Conservation (phyloP, 768 basidiomycete genomes). For the Lactarius trivialis region DNA sequence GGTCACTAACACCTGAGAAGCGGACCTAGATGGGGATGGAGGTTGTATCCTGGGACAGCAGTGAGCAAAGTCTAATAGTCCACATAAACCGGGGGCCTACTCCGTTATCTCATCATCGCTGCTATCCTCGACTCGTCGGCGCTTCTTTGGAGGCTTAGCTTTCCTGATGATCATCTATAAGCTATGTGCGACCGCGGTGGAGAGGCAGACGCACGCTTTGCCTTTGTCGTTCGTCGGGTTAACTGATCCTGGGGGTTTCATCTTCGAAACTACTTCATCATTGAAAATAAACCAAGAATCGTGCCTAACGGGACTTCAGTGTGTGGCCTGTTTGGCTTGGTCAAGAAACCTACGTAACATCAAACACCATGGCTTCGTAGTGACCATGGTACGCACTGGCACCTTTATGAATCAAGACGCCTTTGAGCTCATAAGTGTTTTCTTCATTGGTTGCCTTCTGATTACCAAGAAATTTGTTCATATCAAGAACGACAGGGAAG, state of each 20-base stretch:
- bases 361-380: slow-evolving; percentile 81
- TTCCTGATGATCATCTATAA: slow-evolving; percentile 11
- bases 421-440: slow-evolving; percentile 73
- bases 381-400: slow-evolving; percentile 88
- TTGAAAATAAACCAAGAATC: slow-evolving; percentile 88
- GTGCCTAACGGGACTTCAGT: slow-evolving; percentile 35
- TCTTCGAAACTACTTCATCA: slow-evolving; percentile 74
- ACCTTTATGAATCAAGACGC: slow-evolving; percentile 85
- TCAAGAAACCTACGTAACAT: slow-evolving; percentile 46
- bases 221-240: slow-evolving; percentile 29
- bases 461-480: slow-evolving; percentile 52
- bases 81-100: slow-evolving; percentile 10
- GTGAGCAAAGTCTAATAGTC: slow-evolving; percentile 4
- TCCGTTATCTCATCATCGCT: slow-evolving; percentile 38
- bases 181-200: not conserved
- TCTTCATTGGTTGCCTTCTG: slow-evolving; percentile 19
- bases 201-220: slow-evolving; percentile 16
- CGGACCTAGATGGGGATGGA: slow-evolving; percentile 11
- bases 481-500: slow-evolving; percentile 71
- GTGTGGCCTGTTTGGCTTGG: not conserved
- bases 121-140: slow-evolving; percentile 48
- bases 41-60: slow-evolving; percentile 11
- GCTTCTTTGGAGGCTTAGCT: slow-evolving; percentile 36
- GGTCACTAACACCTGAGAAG: not conserved
- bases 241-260: slow-evolving; percentile 45